phyloP scores from a whole-genome alignment of 2,329 filamentous ascomycete species.

The Teratosphaeria epicoccoides region DNA sequence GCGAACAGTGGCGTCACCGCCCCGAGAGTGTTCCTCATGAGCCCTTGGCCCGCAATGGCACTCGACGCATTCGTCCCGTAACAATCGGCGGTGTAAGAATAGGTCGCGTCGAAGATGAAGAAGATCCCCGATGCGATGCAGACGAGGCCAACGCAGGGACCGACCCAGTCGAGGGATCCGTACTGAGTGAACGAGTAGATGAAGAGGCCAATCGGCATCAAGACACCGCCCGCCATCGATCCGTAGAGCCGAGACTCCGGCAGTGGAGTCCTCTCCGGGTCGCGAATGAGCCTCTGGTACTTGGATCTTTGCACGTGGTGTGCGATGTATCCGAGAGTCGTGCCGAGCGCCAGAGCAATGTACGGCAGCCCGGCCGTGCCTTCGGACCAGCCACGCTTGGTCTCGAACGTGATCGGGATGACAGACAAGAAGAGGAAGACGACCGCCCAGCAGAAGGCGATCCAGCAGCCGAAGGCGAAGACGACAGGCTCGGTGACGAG shows the following conservation, averaged over 20 bases:
- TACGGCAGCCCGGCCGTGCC: slow-evolving; percentile 41
- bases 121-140: slow-evolving; percentile 44
- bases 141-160: slow-evolving; percentile 38
- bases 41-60: slow-evolving; percentile 41
- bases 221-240: slow-evolving; percentile 39
- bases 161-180: slow-evolving; percentile 39
- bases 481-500: slow-evolving; percentile 40
- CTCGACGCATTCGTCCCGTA: slow-evolving; percentile 38
- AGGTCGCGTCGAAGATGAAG: slow-evolving; percentile 39
- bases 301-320: slow-evolving; percentile 44
- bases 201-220: slow-evolving; percentile 40
- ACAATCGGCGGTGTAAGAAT: slow-evolving; percentile 44
- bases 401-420: slow-evolving; percentile 41
- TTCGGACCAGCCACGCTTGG: slow-evolving; percentile 44
- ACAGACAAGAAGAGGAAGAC: slow-evolving; percentile 45
- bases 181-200: slow-evolving; percentile 47
- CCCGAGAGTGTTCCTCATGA: slow-evolving; percentile 44
- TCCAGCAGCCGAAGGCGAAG: slow-evolving; percentile 42
- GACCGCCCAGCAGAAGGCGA: slow-evolving; percentile 44
- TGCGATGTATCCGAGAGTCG: slow-evolving; percentile 37
- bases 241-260: slow-evolving; percentile 41
- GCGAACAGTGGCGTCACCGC: slow-evolving; percentile 44
- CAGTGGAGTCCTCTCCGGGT: slow-evolving; percentile 27
- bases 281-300: slow-evolving; percentile 33
- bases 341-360: slow-evolving; percentile 41